Evolutionary conservation across 306 rosid species (phyloP), one percentile per base, ranked within the genome.

Genomic region (Abrus precatorius): DNA sequence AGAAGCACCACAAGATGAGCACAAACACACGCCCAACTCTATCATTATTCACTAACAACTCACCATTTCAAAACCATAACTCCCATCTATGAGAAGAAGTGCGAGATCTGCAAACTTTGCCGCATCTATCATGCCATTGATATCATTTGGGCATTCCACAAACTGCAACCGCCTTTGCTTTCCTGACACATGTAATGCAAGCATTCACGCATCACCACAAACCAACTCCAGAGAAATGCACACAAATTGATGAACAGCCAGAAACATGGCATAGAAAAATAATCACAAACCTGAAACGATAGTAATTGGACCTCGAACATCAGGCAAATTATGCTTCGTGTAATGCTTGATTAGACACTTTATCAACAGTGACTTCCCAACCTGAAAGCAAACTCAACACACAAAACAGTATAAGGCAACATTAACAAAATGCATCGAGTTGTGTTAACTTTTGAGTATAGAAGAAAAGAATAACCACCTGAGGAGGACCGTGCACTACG

Each of bases 61-160:
- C 87, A 94, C 98, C 98, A 95, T 93, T 83, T 95, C 99, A 50
- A 91, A 91, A 56, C 99, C 98, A 83, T 93, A 95, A 73, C 93
- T 90, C 59, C 99, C 99, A 53, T 95, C 99, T 69, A 95, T 89
- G 10, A 95, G 95, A 83, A 95, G 98, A 89, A 95, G 89, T 7
- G 97, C 97, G 68, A 95, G 84, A 86, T 95, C 98, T 0, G 98
- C 97, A 89, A 81, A 89, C 83, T 95, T 95, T 0, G 98, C 99
- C 0, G 99, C 99, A 68, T 95, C 99, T 74, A 95, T 89, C 99
- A 95, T 93, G 77, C 93, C 98, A 53, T 91, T 95, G 78, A 93
- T 93, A 83, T 95, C 98, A 82, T 90, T 89, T 0, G 98, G 97
- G 83, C 99, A 95, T 88, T 93, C 98, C 68, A 93, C 94, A 79